Evolutionary conservation across 257 asterid genomes (phyloP).

Genomic region (Scutellaria baicalensis): DNA sequence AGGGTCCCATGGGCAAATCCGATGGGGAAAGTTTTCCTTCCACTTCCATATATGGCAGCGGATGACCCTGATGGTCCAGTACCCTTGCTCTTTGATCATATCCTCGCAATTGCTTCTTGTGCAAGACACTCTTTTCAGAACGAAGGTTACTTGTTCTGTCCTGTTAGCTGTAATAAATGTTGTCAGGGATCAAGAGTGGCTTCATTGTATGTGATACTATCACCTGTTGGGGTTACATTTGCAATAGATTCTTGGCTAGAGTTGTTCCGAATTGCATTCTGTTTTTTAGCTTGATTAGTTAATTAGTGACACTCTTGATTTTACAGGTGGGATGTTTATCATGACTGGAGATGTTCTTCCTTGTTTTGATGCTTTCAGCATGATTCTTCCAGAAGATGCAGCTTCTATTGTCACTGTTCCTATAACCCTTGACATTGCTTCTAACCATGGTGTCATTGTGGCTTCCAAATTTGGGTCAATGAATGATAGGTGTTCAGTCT

Average conservation of each 20-base stretch:
- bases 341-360: slow-evolving; percentile 99
- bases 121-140: slow-evolving; percentile 84
- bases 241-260: slow-evolving; percentile 10
- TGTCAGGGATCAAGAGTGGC: slow-evolving; percentile 15
- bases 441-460: slow-evolving; percentile 93
- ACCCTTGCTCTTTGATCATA: slow-evolving; percentile 92
- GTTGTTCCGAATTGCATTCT: slow-evolving; percentile 1
- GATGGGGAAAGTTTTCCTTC: slow-evolving; percentile 96
- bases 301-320: slow-evolving; percentile 14
- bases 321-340: slow-evolving; percentile 83
- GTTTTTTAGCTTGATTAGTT: background rate
- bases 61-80: slow-evolving; percentile 94
- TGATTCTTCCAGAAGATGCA: slow-evolving; percentile 85
- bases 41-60: slow-evolving; percentile 87
- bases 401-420: slow-evolving; percentile 89
- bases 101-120: slow-evolving; percentile 90
- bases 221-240: slow-evolving; percentile 13
- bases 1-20: slow-evolving; percentile 99
- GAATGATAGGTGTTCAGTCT: slow-evolving; percentile 32
- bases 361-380: slow-evolving; percentile 87
- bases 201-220: slow-evolving; percentile 21
- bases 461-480: slow-evolving; percentile 47
- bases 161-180: slow-evolving; percentile 22
- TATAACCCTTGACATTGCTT: slow-evolving; percentile 84
- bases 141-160: slow-evolving; percentile 51